Conservation (phyloP, 352 stramenopile genomes). For the Pythium volutum region DNA sequence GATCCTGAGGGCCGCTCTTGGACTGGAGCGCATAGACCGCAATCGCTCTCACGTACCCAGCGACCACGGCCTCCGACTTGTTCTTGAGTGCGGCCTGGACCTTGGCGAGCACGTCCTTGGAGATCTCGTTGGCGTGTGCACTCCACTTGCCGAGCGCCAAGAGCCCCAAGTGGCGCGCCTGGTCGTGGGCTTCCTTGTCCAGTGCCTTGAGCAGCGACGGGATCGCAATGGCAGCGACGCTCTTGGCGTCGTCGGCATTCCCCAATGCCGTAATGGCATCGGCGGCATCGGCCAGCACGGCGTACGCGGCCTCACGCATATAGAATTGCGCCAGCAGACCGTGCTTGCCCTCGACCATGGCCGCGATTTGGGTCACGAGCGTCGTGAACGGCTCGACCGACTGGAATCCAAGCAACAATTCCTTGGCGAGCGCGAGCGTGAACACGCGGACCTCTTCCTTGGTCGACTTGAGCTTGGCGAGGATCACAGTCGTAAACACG, state of each 20-base stretch:
- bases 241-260: constrained; percentile 32
- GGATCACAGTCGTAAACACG: constrained; percentile 67
- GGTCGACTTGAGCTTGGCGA: constrained; percentile 74
- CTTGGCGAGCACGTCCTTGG: constrained; percentile 33
- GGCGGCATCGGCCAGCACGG: constrained; percentile 57
- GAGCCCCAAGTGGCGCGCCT: constrained; percentile 68
- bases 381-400: constrained; percentile 48
- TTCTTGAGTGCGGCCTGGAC: constrained; percentile 60
- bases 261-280: constrained; percentile 28
- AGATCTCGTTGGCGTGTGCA: constrained; percentile 48
- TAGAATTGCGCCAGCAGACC: constrained; percentile 88
- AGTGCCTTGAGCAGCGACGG: constrained; percentile 65
- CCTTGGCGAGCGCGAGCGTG: constrained; percentile 45
- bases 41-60: constrained; percentile 59
- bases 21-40: constrained; percentile 41
- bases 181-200: constrained; percentile 82
- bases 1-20: constrained; percentile 28
- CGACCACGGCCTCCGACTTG: constrained; percentile 70
- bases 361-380: constrained; percentile 52
- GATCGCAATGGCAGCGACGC: constrained; percentile 45
- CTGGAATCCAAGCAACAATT: constrained; percentile 49
- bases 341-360: constrained; percentile 75
- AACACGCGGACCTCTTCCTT: constrained; percentile 74
- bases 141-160: constrained; percentile 77
- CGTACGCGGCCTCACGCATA: constrained; percentile 70